Base-by-base conservation (phyloP, 345 rosid species). In the Brassica nigra region DNA sequence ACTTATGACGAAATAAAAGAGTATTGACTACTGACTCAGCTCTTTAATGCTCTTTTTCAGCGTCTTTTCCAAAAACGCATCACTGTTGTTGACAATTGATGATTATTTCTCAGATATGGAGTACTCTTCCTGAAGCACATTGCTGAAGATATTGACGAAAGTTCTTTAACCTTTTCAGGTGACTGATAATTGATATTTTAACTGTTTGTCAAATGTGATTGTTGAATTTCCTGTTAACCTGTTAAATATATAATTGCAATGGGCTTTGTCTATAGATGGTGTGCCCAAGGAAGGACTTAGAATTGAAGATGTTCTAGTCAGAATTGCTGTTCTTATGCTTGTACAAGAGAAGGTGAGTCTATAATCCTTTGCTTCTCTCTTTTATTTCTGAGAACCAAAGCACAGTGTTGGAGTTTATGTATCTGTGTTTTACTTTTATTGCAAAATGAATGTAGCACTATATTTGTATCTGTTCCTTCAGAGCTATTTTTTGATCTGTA, bases 221-320 rank as follows among this genome's bases (percentile, higher is more conserved):
- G 36, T 31, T 65, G 47, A 34, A 78, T 80, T 16, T 65, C 57
- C 61, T 65, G 71, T 49, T 49, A 61, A 49, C 70, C 73, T 15
- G 12, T 49, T 70, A 57, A 64, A 70, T 47, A n/a, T 59, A 61
- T 34, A 59, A 6, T 6, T 49, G 59, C 31, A 33, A 28, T 65
- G 16, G 27, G 73, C 52, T 63, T 87, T 85, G 75, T 78, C 65
- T 87, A 78, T 83, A 96, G 99, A 92, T 85, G 98, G 98, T 74
- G 98, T 96, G 70, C 99, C 99, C 4, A 93, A 96, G 84, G 99
- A 96, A 85, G 99, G 99, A 75, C 97, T 96, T 69, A 85, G 99
- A 86, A 88, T 90, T 73, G 86, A 78, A 76, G 99, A 96, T 78
- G 98, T 96, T 7, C 89, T 96, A 8, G 87, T 92, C 55, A 88